Percentiles rank a stretch among this genome's conserved stretches.
These are phyloP conservation scores for Chionographis japonica DNA, from an alignment of 106 monocot species.

Conservation along the genomic window DNA sequence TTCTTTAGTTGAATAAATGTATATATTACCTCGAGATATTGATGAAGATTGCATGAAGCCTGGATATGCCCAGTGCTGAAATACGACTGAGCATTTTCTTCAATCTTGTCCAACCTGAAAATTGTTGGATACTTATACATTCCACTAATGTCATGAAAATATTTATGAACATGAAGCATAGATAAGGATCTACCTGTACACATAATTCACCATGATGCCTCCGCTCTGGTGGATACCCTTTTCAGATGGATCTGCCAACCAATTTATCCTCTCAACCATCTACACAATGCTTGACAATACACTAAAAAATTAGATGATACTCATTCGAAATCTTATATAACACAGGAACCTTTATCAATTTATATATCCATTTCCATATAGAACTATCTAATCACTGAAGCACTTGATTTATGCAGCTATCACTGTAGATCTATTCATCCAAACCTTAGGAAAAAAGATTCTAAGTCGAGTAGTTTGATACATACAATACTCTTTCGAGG, in stretches of 20 bases:
- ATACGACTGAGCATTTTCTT: constrained; percentile 68
- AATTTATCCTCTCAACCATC: constrained; percentile 79
- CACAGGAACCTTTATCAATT: no score
- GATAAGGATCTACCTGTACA: constrained; percentile 49
- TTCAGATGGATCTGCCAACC: constrained; percentile 83
- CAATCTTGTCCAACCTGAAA: constrained; percentile 63
- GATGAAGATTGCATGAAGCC: constrained; percentile 36
- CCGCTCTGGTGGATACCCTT: constrained; percentile 71
- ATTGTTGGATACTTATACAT: constrained; percentile 3
- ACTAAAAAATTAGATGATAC: no score
- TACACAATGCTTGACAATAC: constrained; percentile 24
- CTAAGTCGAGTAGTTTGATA: no score
- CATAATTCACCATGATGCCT: constrained; percentile 87
- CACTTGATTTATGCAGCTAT: no score
- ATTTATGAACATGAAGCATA: background rate
- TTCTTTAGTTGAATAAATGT: no score
- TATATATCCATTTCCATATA: no score
- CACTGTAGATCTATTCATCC: no score
- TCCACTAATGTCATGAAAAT: background rate
- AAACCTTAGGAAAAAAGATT: no score
- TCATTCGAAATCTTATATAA: background rate
- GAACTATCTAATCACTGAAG: no score
- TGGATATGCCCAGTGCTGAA: constrained; percentile 47
- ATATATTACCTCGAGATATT: constrained; percentile 33
- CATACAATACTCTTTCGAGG: no score